These are phyloP conservation scores for Ophiostoma sp. DNA, from an alignment of 2,329 filamentous ascomycete genomes.

Conservation along the genomic window DNA sequence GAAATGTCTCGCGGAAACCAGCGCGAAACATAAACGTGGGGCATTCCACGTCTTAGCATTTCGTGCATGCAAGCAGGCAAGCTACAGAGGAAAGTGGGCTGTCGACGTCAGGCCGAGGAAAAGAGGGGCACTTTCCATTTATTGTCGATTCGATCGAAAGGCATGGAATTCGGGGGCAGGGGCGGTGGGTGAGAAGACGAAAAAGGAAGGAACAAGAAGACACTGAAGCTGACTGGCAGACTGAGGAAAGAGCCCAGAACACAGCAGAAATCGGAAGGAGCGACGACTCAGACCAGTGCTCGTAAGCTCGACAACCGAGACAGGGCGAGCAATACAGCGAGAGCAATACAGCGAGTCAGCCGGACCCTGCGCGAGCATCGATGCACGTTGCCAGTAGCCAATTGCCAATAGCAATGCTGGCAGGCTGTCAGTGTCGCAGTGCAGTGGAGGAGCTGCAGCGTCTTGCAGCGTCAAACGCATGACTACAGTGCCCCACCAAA, in stretches of 20 bases:
- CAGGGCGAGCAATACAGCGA: constrained; percentile 9
- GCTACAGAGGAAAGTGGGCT: not conserved
- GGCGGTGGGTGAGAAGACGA: not conserved
- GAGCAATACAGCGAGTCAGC: constrained; percentile 3
- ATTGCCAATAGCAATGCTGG: not conserved
- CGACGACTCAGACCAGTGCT: not conserved
- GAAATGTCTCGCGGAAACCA: not conserved
- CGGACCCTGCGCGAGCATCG: not conserved
- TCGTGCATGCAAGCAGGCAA: not conserved
- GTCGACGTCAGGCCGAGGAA: constrained; percentile 12
- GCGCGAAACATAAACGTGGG: not conserved
- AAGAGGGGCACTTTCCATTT: not conserved
- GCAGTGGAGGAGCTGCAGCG: constrained; percentile 5
- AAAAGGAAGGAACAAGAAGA: not conserved
- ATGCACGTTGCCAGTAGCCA: not conserved
- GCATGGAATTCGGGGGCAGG: not conserved
- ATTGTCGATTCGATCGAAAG: constrained; percentile 1
- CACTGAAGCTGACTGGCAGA: not conserved
- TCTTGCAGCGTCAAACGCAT: not conserved
- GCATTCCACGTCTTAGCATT: not conserved
- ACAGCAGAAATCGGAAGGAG: not conserved
- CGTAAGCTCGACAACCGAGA: not conserved
- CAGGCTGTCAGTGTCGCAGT: constrained; percentile 14
- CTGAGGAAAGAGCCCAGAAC: not conserved
- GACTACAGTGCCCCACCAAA: no score